phyloP scores from a whole-genome alignment of 139 green algal genomes.

The Coelastrella sp. region DNA sequence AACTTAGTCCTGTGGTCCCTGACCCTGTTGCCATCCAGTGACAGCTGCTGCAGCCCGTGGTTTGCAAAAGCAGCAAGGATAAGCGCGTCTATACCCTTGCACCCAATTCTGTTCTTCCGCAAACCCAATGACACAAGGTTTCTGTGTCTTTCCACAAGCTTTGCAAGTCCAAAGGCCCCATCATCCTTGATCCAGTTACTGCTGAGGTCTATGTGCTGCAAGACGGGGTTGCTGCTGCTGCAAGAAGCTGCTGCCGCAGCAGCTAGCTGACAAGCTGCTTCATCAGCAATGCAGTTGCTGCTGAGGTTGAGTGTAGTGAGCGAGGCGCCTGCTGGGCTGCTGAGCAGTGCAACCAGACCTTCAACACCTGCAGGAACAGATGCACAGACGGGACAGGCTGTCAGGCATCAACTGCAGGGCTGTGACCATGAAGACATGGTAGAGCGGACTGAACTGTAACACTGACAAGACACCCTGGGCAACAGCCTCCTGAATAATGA shows the following conservation, averaged over 20 bases:
- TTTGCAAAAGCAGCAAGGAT: neutral
- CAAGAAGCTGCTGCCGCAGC: neutral
- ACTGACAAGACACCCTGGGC: too few relatives aligned
- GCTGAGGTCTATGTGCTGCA: neutral
- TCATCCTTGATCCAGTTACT: conserved; percentile 8
- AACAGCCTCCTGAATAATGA: too few relatives aligned
- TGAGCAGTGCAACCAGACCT: neutral
- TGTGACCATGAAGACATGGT: neutral
- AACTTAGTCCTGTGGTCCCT: neutral
- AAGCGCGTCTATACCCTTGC: neutral
- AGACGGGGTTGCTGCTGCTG: neutral
- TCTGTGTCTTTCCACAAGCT: neutral
- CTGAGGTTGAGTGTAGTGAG: neutral
- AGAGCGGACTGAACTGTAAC: too few relatives aligned
- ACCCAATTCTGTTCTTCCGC: neutral
- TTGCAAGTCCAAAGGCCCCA: neutral
- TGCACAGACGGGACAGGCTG: neutral
- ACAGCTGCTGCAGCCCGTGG: neutral
- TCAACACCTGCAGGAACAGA: neutral
- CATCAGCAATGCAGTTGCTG: neutral
- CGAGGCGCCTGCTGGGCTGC: neutral
- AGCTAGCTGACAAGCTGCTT: neutral
- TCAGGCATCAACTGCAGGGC: neutral
- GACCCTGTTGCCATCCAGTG: neutral
- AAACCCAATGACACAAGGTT: neutral